Evolutionary conservation across 164 flowering plant genomes (phyloP), one percentile per base, ranked within the genome.

Genomic region (Berberis vulgaris): DNA sequence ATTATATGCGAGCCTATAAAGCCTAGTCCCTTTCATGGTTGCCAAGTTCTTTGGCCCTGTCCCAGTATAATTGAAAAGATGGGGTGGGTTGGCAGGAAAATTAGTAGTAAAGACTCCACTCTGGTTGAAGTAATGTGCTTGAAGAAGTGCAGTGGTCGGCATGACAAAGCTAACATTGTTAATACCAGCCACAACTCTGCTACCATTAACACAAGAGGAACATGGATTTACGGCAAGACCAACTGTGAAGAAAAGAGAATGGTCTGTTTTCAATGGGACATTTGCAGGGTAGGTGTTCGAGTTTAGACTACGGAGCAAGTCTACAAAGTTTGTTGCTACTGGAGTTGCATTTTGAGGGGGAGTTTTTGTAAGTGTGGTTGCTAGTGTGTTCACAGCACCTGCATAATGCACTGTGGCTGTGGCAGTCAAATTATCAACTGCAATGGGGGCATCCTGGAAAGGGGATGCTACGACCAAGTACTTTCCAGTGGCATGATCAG

Each of bases 381-480:
- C 63, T 43, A 81, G 2, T 38, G 53, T 62, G 6, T 81, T 38
- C 5, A 78, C 79, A 0, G 86, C 80, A 69, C 88, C 89, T 0
- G 86, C 62, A 65, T 89, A 89, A 66, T 86, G 91, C n/a, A 89
- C 4, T 1, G 83, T 82, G 62, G 91, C 97, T 0, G 82, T 82
- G 12, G 91, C 97, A 0, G 89, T 83, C 26, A 57, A 3, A 72
- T 85, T 85, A 68, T 89, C 93, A 5, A 89, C 85, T 0, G 89
- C 84, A 4, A 87, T 59, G 0, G 89, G 86, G 1, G 94, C 39
- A 67, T 89, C 94, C 89, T 85, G 78, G 84, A 87, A 89, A 1
- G 91, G 79, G 38, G 91, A 79, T 45, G 84, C 87, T 0, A 86
- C 72, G 6, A 86, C 62, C 38, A 81, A 43, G 79, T 80, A 89